Evolutionary conservation across 805 yeast species (phyloP).

Genomic region (Spencermartinsiella europaea): DNA sequence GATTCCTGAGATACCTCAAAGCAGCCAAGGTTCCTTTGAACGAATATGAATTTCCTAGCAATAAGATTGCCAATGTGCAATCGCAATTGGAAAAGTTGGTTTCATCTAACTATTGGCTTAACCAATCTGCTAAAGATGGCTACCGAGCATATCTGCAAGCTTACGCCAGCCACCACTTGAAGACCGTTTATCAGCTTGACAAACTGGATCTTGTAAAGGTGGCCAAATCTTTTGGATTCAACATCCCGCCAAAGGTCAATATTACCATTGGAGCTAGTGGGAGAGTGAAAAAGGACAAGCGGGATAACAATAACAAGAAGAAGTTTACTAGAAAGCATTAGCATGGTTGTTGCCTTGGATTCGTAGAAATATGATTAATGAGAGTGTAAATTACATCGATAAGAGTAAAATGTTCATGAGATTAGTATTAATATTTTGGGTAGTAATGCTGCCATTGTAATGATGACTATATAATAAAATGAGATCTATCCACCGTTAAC

Average conservation of each 20-base stretch:
- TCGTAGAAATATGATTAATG: background rate
- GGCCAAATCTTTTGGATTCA: conserved; percentile 90
- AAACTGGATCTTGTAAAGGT: conserved; percentile 91
- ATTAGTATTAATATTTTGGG: no score
- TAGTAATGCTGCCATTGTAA: no score
- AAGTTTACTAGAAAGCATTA: conserved; percentile 2
- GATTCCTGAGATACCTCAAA: conserved; percentile 88
- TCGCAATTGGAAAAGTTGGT: conserved; percentile 87
- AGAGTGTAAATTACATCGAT: background rate
- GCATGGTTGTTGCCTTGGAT: background rate
- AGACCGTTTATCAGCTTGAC: conserved; percentile 94
- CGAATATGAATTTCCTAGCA: conserved; percentile 93
- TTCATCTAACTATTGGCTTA: conserved; percentile 87
- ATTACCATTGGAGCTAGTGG: conserved; percentile 94
- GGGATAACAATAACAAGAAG: conserved; percentile 8
- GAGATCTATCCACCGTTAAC: no score
- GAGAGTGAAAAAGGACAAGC: conserved; percentile 48
- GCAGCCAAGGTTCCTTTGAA: conserved; percentile 97
- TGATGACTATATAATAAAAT: no score
- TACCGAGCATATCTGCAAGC: conserved; percentile 96
- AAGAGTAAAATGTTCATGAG: no score
- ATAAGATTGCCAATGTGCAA: conserved; percentile 94
- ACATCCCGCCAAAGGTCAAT: conserved; percentile 92
- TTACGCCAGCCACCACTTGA: conserved; percentile 92
- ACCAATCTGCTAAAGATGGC: conserved; percentile 94